These are phyloP conservation scores for Aspergillus udagawae DNA, from an alignment of 2,329 filamentous ascomycete genomes.

Conservation along the genomic window DNA sequence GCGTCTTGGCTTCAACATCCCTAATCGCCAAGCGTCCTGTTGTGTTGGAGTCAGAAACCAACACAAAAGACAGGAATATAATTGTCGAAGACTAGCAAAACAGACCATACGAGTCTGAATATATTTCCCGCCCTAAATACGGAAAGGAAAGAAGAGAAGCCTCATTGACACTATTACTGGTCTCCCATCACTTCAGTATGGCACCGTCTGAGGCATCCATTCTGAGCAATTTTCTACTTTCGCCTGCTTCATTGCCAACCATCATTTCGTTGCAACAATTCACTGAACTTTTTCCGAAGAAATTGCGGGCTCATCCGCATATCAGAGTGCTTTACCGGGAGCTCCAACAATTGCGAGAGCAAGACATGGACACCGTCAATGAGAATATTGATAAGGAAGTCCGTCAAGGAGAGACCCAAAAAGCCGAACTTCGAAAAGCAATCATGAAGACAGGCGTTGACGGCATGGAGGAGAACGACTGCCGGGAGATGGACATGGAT, in stretches of 20 bases:
- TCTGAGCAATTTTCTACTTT: conserved; percentile 71
- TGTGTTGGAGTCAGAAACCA: background rate
- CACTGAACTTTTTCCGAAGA: conserved; percentile 68
- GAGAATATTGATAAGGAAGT: conserved; percentile 45
- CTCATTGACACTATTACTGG: conserved; percentile 1
- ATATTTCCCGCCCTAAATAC: background rate
- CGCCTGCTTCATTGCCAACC: conserved; percentile 68
- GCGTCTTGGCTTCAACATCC: background rate
- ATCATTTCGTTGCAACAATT: conserved; percentile 73
- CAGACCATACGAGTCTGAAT: background rate
- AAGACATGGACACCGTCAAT: conserved; percentile 64
- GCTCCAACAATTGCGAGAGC: conserved; percentile 69
- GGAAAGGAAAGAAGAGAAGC: background rate
- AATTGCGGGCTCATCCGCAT: conserved; percentile 61
- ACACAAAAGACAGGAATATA: background rate
- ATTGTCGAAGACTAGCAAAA: background rate
- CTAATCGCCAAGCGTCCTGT: background rate
- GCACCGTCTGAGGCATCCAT: conserved; percentile 71
- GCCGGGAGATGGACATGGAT: conserved; percentile 44
- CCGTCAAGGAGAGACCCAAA: conserved; percentile 33
- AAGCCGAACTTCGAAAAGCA: conserved; percentile 35
- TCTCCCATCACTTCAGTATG: conserved; percentile 47
- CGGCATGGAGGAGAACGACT: conserved; percentile 29
- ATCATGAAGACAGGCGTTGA: conserved; percentile 29
- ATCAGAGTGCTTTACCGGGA: conserved; percentile 72